Conservation (phyloP, 1,284 basidiomycete genomes). For the Tremellales sp. region DNA sequence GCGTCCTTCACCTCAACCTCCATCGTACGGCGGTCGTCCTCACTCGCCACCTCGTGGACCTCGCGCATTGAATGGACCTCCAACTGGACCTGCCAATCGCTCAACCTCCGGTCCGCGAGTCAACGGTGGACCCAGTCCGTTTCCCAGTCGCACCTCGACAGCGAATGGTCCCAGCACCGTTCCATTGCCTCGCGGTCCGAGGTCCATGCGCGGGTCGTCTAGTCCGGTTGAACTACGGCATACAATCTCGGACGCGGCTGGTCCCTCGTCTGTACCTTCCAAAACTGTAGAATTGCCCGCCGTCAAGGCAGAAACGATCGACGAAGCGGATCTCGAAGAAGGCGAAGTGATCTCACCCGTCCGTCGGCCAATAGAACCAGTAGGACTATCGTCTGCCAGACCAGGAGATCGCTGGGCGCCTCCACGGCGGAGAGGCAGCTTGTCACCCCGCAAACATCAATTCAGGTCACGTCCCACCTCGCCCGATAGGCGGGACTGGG, state of each 20-base stretch:
- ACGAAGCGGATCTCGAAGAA: conserved; percentile 36
- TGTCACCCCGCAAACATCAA: background rate
- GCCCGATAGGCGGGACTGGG: background rate
- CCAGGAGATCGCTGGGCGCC: background rate
- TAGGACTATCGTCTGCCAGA: conserved; percentile 2
- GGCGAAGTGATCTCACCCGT: conserved; percentile 43
- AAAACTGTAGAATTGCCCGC: background rate
- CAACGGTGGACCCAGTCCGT: no score
- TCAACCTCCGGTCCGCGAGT: no score
- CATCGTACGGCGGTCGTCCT: no score
- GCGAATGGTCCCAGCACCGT: no score
- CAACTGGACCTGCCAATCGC: no score
- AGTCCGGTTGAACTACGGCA: conserved; percentile 22
- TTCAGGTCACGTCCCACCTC: background rate
- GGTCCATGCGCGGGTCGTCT: conserved; percentile 28
- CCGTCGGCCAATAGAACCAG: conserved; percentile 7
- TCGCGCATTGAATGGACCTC: no score
- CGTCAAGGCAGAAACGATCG: conserved; percentile 2
- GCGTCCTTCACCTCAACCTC: no score
- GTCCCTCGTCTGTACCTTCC: conserved; percentile 5
- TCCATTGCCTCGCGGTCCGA: conserved; percentile 23
- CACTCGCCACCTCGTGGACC: no score
- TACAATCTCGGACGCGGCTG: background rate
- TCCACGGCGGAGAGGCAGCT: background rate
- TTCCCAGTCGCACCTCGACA: no score